A percentile compares a stretch with the other conserved stretches of the same genome.
phyloP scores from a whole-genome alignment of 805 yeast genomes.

The Starmerella bombicola region DNA sequence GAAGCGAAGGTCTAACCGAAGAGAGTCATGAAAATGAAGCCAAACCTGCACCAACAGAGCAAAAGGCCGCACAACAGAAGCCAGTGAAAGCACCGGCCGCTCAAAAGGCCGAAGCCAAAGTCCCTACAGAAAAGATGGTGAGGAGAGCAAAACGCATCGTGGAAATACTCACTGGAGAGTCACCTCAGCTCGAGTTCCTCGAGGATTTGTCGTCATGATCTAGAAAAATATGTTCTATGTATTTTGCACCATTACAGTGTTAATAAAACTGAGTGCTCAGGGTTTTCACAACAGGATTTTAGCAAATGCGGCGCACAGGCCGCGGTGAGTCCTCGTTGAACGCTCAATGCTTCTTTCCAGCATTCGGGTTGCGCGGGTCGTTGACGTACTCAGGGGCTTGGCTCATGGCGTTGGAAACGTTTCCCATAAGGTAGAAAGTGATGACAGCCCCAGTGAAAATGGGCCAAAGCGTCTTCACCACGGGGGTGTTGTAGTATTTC shows the following conservation, averaged over 20 bases:
- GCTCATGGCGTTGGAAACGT: constrained; percentile 55
- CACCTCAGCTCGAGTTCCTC: constrained; percentile 15
- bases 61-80: background rate
- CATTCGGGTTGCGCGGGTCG: constrained; percentile 89
- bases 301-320: too few species aligned
- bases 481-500: constrained; percentile 39
- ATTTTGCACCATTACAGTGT: too few species aligned
- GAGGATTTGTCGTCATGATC: constrained; percentile 8
- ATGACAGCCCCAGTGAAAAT: constrained; percentile 69
- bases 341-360: constrained; percentile 33
- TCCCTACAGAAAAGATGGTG: constrained; percentile 19
- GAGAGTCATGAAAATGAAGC: too few species aligned
- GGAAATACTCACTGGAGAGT: constrained; percentile 13
- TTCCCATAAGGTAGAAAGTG: constrained; percentile 58
- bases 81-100: background rate
- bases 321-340: too few species aligned
- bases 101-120: background rate
- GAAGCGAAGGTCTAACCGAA: too few species aligned
- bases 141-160: constrained; percentile 19
- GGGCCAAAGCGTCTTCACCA: constrained; percentile 73
- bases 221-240: too few species aligned
- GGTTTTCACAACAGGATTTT: too few species aligned
- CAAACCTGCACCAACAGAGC: too few species aligned
- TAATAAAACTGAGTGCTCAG: too few species aligned
- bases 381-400: constrained; percentile 67